Evolutionary conservation across 2,329 filamentous ascomycete genomes (phyloP), one percentile per base, ranked within the genome.

Genomic region (Ophiostoma australiae): DNA sequence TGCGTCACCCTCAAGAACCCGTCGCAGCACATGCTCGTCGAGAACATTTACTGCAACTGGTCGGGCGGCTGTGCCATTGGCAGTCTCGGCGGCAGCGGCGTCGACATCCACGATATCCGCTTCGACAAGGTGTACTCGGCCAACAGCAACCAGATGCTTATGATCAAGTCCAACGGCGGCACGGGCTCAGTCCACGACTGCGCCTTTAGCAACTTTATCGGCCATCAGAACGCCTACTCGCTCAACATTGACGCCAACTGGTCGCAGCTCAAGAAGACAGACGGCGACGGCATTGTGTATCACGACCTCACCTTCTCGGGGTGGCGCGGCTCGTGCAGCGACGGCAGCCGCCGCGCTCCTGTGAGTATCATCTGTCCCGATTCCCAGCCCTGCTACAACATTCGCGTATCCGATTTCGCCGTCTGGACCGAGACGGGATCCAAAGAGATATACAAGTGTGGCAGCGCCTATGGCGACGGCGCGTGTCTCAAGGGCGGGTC

Each of bases 21-120:
- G 0, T 79, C 84, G 3, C 79, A 82, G 69, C 82, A 87, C 76
- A 82, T 88, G 55, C 79, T 87, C n/a, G 77, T 88, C 52, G 86
- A 89, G 75, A 85, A 84, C 73, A 81, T 89, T 72, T 86, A 86
- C 79, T 89, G 87, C 79, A 89, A 89, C 79, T 86, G 83, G 83
- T 84, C 81, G n/a, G 86, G 86, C 20, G 74, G 84, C 67, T 86
- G 84, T 73, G 85, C 83, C 13, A 85, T 89, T 74, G 86, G 86
- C 52, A 87, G 84, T 4, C 80, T 89, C 1, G 66, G 65, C 7
- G 77, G 44, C 44, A 48, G 78, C 15, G 81, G 82, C 71, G 79
- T 23, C 71, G 80, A 83, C 72, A 84, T 88, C 75, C 82, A 82
- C 55, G 78, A 85, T 72, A 81, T 88, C 71, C 77, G 79, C 37